A percentile compares a stretch with the other conserved stretches of the same genome.
phyloP scores from a whole-genome alignment of 2,329 filamentous ascomycete genomes.

The Colletotrichum theobromicola region DNA sequence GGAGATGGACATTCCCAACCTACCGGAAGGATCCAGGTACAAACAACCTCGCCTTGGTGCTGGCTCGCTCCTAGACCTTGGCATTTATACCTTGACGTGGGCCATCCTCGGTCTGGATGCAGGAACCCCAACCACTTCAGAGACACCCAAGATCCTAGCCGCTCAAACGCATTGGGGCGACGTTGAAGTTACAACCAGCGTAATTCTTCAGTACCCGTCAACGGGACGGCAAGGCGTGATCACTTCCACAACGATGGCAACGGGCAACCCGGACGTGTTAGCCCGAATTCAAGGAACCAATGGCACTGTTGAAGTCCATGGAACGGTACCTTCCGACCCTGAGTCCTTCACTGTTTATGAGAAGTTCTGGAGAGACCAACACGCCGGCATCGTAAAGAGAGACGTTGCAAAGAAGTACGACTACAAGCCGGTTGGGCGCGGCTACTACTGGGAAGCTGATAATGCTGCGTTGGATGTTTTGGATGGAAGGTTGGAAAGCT shows the following conservation, averaged over 20 bases:
- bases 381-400: conserved; percentile 24
- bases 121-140: background rate
- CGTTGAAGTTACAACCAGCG: conserved; percentile 38
- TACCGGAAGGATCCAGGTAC: conserved; percentile 35
- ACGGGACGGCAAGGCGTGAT: conserved; percentile 45
- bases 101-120: conserved; percentile 37
- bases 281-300: conserved; percentile 44
- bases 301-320: conserved; percentile 40
- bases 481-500: conserved; percentile 40
- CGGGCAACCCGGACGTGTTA: conserved; percentile 27
- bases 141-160: conserved; percentile 38
- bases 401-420: conserved; percentile 36
- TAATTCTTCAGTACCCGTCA: conserved; percentile 41
- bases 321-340: conserved; percentile 35
- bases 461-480: conserved; percentile 44
- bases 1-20: conserved; percentile 35
- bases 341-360: conserved; percentile 38
- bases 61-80: conserved; percentile 47
- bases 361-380: conserved; percentile 17
- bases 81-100: conserved; percentile 49
- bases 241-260: conserved; percentile 39
- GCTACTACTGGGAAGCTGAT: conserved; percentile 52
- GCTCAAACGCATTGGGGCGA: conserved; percentile 38
- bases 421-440: conserved; percentile 36
- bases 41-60: conserved; percentile 45